phyloP scores from a whole-genome alignment of 768 basidiomycete species.

The Collybia sordida region DNA sequence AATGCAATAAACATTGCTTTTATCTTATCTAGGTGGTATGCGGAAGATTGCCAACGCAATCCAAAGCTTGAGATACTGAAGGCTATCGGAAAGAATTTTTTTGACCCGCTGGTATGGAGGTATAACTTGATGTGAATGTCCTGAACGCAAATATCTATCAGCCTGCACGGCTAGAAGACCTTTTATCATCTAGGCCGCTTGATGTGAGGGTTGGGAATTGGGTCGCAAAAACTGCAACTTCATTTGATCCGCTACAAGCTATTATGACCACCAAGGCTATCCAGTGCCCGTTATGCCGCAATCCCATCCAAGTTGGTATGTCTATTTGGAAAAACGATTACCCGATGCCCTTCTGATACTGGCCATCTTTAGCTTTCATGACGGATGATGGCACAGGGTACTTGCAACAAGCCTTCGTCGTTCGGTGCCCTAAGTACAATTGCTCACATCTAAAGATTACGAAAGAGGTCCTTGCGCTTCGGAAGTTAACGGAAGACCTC shows the following conservation, averaged over 20 bases:
- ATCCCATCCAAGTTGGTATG: slow-evolving; percentile 23
- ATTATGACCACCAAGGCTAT: not conserved
- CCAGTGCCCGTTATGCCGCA: not conserved
- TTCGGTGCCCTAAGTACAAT: slow-evolving; percentile 23
- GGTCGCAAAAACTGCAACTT: not conserved
- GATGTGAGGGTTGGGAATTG: slow-evolving; percentile 16
- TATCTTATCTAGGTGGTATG: slow-evolving; percentile 25
- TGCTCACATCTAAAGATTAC: slow-evolving; percentile 40
- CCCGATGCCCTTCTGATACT: not conserved
- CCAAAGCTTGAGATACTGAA: slow-evolving; percentile 18
- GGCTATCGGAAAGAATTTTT: slow-evolving; percentile 11
- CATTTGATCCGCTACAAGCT: not conserved
- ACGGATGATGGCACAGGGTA: slow-evolving; percentile 45
- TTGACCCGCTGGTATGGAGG: too few relatives aligned
- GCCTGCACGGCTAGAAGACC: too few relatives aligned
- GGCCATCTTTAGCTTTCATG: slow-evolving; percentile 33
- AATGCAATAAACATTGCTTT: not conserved
- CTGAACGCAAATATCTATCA: too few relatives aligned
- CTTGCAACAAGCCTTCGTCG: slow-evolving; percentile 39
- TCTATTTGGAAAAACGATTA: not conserved
- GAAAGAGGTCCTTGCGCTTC: slow-evolving; percentile 37
- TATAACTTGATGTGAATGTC: too few relatives aligned
- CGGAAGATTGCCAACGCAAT: slow-evolving; percentile 28
- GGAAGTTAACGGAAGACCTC: slow-evolving; percentile 43
- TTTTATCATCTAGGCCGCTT: slow-evolving; percentile 3